Evolutionary conservation across 805 yeast genomes (phyloP), one percentile per base, ranked within the genome.

Genomic region (Yamadazyma ubonensis): DNA sequence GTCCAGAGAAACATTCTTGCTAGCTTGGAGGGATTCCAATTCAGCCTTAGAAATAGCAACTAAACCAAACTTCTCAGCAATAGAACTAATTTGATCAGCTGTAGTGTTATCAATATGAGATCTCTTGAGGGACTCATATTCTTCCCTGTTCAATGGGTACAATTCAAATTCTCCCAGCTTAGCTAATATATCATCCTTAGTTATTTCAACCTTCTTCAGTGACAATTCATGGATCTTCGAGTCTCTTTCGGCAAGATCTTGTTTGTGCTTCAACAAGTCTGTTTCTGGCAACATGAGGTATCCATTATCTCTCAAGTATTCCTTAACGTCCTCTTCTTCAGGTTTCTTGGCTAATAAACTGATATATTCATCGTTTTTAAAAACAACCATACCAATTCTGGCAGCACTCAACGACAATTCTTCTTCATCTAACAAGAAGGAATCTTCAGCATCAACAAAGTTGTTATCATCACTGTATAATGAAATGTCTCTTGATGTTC

Each of bases 31-130:
- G 18, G 36, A 31, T 5, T 37, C 39, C 21, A 45, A 35, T 12
- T 47, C 49, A 9, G 36, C 35, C 18, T 49, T 44, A 4, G 49
- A 41, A 14, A 50, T 35, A 14, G 48, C 20, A 7, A 35, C 38
- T 31, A 73, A 57, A 4, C 75, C 73, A 30, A 71, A 51, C 31
- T 69, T 73, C 4, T 61, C 57, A 1, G 78, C 78, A 37, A 59
- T 54, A 2, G 51, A 29, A 2, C 25, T 7, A 12, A 48, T 22
- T 26, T 43, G 37, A 32, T 43, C 50, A 11, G 49, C 48, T 11
- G 49, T 47, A 9, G 44, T 36, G 29, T 44, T 44, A 11, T 43
- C 41, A 21, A 47, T 25, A 25, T 38, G 48, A 3, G 40, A 34
- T 12, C 33, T 36, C 43, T 60, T 58, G 49, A 67, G 44, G 32